phyloP scores from a whole-genome alignment of 352 stramenopile genomes.

The Globisporangium viniferum region DNA sequence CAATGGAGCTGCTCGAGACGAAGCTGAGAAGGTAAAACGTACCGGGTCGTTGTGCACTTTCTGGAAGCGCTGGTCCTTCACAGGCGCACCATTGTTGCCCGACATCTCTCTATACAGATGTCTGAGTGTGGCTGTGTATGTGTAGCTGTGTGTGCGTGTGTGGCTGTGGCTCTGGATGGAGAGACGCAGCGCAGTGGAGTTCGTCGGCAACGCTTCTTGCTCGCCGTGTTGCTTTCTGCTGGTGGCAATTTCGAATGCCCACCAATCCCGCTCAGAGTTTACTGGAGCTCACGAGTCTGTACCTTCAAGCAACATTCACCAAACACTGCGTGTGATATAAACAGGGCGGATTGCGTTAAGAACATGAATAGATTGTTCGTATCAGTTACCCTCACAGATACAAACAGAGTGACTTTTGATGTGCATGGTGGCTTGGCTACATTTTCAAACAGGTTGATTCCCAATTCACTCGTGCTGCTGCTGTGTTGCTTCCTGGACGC shows the following conservation, averaged over 20 bases:
- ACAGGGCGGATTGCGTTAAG: background rate
- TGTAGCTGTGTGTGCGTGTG: constrained; percentile 1
- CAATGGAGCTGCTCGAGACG: constrained; percentile 8
- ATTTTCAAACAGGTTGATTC: background rate
- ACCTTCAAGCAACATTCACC: constrained; percentile 5
- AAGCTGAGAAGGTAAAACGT: constrained; percentile 2
- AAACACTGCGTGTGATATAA: background rate
- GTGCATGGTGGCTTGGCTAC: background rate
- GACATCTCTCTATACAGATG: constrained; percentile 23
- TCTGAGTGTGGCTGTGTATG: background rate
- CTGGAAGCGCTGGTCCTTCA: constrained; percentile 76
- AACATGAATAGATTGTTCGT: background rate
- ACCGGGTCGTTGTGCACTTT: constrained; percentile 87
- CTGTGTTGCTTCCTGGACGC: background rate
- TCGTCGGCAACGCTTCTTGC: background rate
- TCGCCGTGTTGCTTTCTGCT: background rate
- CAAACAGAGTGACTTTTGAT: background rate
- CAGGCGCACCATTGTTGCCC: constrained; percentile 26
- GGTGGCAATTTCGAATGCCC: constrained; percentile 3
- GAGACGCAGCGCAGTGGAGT: constrained; percentile 1
- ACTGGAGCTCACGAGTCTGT: background rate
- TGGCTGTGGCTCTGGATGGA: background rate
- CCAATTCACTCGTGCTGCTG: background rate
- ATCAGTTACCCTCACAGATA: background rate
- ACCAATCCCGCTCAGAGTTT: background rate